Evolutionary conservation across 805 yeast genomes (phyloP), one percentile per base, ranked within the genome.

Genomic region (Ogataea siamensis): DNA sequence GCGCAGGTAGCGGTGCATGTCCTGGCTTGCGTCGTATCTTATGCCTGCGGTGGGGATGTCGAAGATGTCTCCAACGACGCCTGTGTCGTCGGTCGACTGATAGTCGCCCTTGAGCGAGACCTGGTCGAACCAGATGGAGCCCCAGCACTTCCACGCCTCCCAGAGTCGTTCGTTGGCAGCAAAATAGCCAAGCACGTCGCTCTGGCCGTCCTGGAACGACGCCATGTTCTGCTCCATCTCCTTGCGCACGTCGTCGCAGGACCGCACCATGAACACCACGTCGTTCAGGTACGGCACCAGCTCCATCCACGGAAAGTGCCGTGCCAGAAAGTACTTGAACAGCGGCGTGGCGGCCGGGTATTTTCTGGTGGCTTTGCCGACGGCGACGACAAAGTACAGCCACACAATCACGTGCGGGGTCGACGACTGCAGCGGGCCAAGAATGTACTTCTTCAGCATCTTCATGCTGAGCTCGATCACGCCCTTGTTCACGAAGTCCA

Each of bases 141-240:
- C 94, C 87, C 91, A 83, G 52, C 88, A 79, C 54, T 80, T 80
- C 89, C 89, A 84, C 14, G 80, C 83, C 59, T 85, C 94, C 28
- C 84, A 78, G 34, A 84, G 63, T 29, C 67, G 73, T 55, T 83
- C 91, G 54, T 75, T 71, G 33, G 73, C 67, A 46, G 76, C 70
- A 49, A 77, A 79, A 47, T 71, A 57, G 4, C 68, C 64, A n/a
- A 82, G 46, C 28, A 70, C 58, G 34, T 68, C 64, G 0, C 67
- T 62, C n/a, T 67, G 51, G 23, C 45, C 33, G n/a, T 42, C 24
- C 12, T 40, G 43, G 2, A 40, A 26, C 15, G 31, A 35, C 6
- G 36, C 26, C 10, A 32, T 8, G 29, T 44, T 47, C 9, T 47
- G 46, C 8, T 41, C 33, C 25, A 47, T 30, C 2, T 36, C 41